These are phyloP conservation scores for Letharia lupina DNA, from an alignment of 495 filamentous ascomycete species.

Conservation along the genomic window DNA sequence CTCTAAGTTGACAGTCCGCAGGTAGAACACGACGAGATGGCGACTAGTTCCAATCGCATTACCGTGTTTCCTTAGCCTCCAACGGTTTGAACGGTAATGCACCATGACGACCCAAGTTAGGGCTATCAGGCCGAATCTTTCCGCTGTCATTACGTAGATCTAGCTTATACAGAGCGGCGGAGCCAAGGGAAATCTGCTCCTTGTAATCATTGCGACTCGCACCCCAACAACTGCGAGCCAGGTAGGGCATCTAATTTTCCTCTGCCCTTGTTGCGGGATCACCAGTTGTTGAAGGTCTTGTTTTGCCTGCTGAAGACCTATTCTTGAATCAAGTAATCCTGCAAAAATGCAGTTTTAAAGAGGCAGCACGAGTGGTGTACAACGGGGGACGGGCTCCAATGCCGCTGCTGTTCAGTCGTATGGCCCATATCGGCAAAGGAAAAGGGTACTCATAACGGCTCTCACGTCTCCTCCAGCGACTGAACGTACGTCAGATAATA, in stretches of 20 bases:
- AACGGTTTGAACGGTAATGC: too few species aligned
- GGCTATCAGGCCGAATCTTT: neutral
- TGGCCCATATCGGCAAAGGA: slow-evolving; percentile 17
- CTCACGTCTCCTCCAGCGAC: neutral
- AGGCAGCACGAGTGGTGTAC: neutral
- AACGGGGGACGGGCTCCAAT: neutral
- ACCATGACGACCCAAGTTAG: neutral
- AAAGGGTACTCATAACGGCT: slow-evolving; percentile 12
- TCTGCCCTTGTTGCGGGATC: neutral
- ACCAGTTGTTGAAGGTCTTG: neutral
- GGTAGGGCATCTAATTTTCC: neutral
- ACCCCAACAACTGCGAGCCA: neutral
- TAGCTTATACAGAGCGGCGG: neutral
- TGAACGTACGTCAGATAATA: slow-evolving; percentile 49
- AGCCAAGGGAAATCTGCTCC: neutral
- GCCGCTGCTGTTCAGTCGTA: slow-evolving; percentile 5
- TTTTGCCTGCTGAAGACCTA: neutral
- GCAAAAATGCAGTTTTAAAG: neutral
- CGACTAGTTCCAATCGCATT: too few species aligned
- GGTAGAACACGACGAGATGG: too few species aligned
- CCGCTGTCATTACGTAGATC: neutral
- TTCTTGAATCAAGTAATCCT: neutral
- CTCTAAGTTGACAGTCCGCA: too few species aligned
- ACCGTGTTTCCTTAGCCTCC: too few species aligned
- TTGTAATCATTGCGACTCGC: neutral